Base-by-base conservation (phyloP, 495 filamentous ascomycete species). In the Venustampulla echinocandica region DNA sequence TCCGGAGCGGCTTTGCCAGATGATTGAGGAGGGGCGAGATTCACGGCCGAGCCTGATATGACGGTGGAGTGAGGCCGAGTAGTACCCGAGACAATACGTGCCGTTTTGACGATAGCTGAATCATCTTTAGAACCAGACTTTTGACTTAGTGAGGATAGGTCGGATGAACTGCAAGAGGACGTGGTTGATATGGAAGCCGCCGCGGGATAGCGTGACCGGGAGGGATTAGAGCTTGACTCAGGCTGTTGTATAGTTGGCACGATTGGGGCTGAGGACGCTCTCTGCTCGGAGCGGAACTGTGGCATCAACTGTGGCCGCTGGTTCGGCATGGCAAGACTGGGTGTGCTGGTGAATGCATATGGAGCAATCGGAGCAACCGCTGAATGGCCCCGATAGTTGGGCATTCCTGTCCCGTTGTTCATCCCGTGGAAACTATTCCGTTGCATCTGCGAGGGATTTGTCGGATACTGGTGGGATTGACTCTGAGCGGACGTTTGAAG, bases 341-440 rank as follows among this genome's bases (percentile, higher is more conserved):
- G 84, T 43, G 87, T 85, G 58, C 71, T 75, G 24, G 79, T 85
- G 65, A 92, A 94, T 24, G 86, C 84, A 67, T 96, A 95, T 10
- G 87, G 85, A 56, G 89, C 84, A 37, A 85, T 74, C 21, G 83
- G 79, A 42, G 80, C 78, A 47, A 76, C 65, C 36, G 79, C 72
- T 58, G 81, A 72, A 49, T 69, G 74, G 53, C 77, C 76, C 65
- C 86, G 78, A 69, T 93, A 95, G 49, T 62, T 75, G 47, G 72
- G 68, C 42, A 76, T 69, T 42, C 64, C 70, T 59, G 68, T 68
- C 24, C 64, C 67, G 32, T 68, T 64, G 39, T 68, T 67, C 39
- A 70, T 55, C 21, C 65, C 72, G 58, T 82, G 78, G 56, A 80
- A 80, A 44, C 74, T 76, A 55, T 80, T 80, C 62, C 81, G 77